Conservation (phyloP, 1,139 yeast species). For the Chernovozyma aurita region DNA sequence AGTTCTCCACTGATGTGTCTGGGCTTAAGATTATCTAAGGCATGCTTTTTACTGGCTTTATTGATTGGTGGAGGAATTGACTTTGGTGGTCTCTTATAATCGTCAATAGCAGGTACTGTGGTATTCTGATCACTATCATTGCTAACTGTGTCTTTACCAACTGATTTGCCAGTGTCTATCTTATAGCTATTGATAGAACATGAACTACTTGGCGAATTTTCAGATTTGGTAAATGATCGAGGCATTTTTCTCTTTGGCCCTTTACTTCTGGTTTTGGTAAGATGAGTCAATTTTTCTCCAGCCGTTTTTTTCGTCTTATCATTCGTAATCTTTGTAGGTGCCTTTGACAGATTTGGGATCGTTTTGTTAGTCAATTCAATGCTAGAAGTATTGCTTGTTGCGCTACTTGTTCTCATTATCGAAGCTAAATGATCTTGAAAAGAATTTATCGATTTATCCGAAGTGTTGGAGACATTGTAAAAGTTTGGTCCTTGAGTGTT, state of each 20-base stretch:
- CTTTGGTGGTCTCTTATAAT: slow-evolving; percentile 5
- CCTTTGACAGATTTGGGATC: neutral
- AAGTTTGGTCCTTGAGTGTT: neutral
- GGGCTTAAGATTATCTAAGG: slow-evolving; percentile 24
- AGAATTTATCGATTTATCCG: slow-evolving; percentile 1
- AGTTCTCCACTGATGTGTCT: slow-evolving; percentile 33
- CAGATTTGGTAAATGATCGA: slow-evolving; percentile 1
- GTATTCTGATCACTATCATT: neutral
- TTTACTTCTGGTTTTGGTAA: slow-evolving; percentile 58
- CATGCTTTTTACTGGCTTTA: slow-evolving; percentile 25
- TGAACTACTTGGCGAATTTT: neutral
- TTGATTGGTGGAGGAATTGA: slow-evolving; percentile 27
- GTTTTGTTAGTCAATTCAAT: neutral
- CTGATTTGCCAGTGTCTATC: neutral
- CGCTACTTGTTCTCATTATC: slow-evolving; percentile 21
- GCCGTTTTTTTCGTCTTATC: slow-evolving; percentile 1
- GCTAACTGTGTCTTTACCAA: neutral
- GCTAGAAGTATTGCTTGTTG: neutral
- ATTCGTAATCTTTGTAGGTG: neutral
- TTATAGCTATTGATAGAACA: too few species aligned
- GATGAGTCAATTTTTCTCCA: slow-evolving; percentile 42
- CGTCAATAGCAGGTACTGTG: neutral
- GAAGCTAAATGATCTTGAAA: slow-evolving; percentile 20
- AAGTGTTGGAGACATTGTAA: too few species aligned
- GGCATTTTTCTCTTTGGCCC: slow-evolving; percentile 80